A percentile compares a stretch with the other conserved stretches of the same genome.
Conservation (phyloP, 352 stramenopile species). For the Sclerospora graminicola region DNA sequence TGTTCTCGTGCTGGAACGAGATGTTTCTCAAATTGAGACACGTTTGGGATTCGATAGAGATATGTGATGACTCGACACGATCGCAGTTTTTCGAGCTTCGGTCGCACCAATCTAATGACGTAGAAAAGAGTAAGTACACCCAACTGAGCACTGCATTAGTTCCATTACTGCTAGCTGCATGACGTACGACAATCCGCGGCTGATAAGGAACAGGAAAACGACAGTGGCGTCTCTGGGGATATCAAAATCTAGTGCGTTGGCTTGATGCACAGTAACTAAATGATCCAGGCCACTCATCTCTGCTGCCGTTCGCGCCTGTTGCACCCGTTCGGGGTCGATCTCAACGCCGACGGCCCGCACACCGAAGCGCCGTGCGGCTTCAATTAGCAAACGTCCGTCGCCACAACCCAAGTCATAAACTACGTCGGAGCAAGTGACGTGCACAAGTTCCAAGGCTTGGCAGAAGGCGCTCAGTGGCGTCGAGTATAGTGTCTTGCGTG, state of each 20-base stretch:
- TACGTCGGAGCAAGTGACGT: constrained; percentile 29
- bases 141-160: too few species aligned
- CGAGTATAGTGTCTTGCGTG: constrained; percentile 71
- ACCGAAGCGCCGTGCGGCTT: constrained; percentile 33
- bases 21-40: constrained; percentile 27
- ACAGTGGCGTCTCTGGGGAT: constrained; percentile 46
- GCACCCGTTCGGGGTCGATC: constrained; percentile 40
- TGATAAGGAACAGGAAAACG: constrained; percentile 77
- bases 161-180: neutral
- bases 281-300: constrained; percentile 22
- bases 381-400: constrained; percentile 58
- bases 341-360: constrained; percentile 58
- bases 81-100: constrained; percentile 32
- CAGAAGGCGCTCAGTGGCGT: constrained; percentile 56
- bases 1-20: constrained; percentile 19
- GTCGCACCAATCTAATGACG: constrained; percentile 31
- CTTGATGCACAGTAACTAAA: constrained; percentile 52
- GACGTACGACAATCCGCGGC: constrained; percentile 49
- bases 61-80: constrained; percentile 64
- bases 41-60: constrained; percentile 52
- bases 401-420: constrained; percentile 77
- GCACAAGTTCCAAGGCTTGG: constrained; percentile 41
- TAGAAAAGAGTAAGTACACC: neutral
- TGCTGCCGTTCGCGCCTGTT: constrained; percentile 18
- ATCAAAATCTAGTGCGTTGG: constrained; percentile 66